These are phyloP conservation scores for Ogataea ganodermae DNA, from an alignment of 805 yeast species.

Conservation along the genomic window DNA sequence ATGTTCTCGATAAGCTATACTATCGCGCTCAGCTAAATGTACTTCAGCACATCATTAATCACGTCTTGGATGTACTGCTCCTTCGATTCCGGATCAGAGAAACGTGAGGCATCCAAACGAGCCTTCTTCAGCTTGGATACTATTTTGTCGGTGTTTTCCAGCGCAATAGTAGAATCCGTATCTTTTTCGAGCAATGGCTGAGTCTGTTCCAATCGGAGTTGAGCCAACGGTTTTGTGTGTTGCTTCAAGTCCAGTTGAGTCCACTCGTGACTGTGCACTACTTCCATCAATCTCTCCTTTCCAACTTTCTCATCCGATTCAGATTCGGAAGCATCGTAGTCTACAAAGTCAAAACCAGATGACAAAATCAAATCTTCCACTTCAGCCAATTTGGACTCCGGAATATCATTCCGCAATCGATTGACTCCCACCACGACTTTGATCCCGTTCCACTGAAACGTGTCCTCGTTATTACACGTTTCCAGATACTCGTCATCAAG, in stretches of 20 bases:
- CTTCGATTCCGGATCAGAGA: conserved; percentile 29
- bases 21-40: conserved; percentile 35
- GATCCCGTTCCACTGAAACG: conserved; percentile 38
- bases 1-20: too few species aligned
- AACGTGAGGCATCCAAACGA: conserved; percentile 31
- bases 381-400: conserved; percentile 22
- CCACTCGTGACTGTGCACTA: conserved; percentile 50
- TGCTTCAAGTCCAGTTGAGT: conserved; percentile 22
- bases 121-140: conserved; percentile 40
- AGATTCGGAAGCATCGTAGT: conserved; percentile 34
- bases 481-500: conserved; percentile 29
- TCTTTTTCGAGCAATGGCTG: conserved; percentile 4
- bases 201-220: not conserved
- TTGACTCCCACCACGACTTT: conserved; percentile 38
- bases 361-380: conserved; percentile 42
- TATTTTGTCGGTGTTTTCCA: conserved; percentile 34
- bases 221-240: not conserved
- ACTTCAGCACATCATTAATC: conserved; percentile 43
- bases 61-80: conserved; percentile 39
- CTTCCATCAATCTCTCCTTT: conserved; percentile 40
- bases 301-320: conserved; percentile 9
- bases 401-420: not conserved
- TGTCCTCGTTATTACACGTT: conserved; percentile 10
- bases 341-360: conserved; percentile 46
- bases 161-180: not conserved